Conservation (phyloP, 306 rosid species). For the Cercis canadensis region DNA sequence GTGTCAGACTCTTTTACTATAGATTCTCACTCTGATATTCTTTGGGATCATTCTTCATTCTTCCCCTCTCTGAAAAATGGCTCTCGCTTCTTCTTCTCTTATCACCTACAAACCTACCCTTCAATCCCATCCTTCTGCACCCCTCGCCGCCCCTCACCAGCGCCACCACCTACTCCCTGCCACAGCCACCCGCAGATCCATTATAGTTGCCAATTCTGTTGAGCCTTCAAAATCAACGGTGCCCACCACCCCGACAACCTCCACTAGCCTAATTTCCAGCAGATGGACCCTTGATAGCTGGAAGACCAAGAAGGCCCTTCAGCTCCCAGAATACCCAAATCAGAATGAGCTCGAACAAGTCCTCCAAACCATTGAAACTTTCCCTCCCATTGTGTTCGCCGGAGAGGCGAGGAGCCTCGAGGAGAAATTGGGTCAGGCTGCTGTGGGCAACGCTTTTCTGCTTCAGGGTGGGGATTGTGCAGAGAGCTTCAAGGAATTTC, state of each 20-base stretch:
- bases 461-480: conserved; percentile 70
- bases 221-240: conserved; percentile 23
- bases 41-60: too few relatives aligned
- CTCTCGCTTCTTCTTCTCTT: conserved; percentile 34
- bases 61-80: conserved; percentile 20
- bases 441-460: conserved; percentile 51
- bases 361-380: conserved; percentile 43
- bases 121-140: not conserved
- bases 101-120: conserved; percentile 12
- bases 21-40: too few relatives aligned
- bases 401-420: conserved; percentile 54
- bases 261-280: not conserved
- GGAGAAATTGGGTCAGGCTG: conserved; percentile 49
- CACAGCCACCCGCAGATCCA: conserved; percentile 5
- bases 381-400: conserved; percentile 52
- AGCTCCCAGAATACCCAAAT: conserved; percentile 52
- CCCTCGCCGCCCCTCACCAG: not conserved
- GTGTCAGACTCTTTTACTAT: too few relatives aligned
- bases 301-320: conserved; percentile 45
- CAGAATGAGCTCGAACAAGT: conserved; percentile 38
- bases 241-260: not conserved
- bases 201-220: conserved; percentile 5
- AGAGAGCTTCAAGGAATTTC: conserved; percentile 87
- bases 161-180: not conserved
- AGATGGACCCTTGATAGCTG: conserved; percentile 44